phyloP scores from a whole-genome alignment of 75 land plant species.

The Cunninghamia lanceolata region DNA sequence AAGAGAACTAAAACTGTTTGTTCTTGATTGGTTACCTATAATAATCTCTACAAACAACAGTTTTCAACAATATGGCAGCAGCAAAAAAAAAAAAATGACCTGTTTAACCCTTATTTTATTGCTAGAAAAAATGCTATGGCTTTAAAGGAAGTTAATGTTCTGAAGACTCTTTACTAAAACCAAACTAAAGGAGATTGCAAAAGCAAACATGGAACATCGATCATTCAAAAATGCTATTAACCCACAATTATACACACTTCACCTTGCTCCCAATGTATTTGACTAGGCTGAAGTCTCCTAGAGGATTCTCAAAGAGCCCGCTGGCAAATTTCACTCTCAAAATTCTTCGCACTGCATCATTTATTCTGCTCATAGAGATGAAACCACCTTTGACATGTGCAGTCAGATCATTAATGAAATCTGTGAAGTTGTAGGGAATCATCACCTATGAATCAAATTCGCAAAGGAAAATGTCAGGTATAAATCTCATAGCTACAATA shows the following conservation, averaged over 20 bases:
- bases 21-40: background rate
- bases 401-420: slow-evolving; percentile 34
- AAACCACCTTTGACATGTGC: slow-evolving; percentile 26
- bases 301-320: slow-evolving; percentile 67
- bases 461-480: background rate
- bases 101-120: background rate
- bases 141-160: background rate
- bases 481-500: background rate
- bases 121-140: background rate
- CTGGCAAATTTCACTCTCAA: slow-evolving; percentile 52
- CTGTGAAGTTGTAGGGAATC: slow-evolving; percentile 45
- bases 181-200: background rate
- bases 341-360: slow-evolving; percentile 67
- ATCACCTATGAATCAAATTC: slow-evolving; percentile 17
- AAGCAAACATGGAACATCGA: background rate
- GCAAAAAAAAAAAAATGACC: no score
- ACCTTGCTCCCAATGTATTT: slow-evolving; percentile 36
- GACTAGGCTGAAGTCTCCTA: slow-evolving; percentile 29
- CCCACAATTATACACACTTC: background rate
- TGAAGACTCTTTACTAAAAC: background rate
- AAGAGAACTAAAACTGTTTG: background rate
- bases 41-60: background rate
- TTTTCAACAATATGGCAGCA: background rate
- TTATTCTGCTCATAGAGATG: slow-evolving; percentile 45
- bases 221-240: background rate